These are phyloP conservation scores for Neurospora africana DNA, from an alignment of 495 filamentous ascomycete species.

Conservation along the genomic window DNA sequence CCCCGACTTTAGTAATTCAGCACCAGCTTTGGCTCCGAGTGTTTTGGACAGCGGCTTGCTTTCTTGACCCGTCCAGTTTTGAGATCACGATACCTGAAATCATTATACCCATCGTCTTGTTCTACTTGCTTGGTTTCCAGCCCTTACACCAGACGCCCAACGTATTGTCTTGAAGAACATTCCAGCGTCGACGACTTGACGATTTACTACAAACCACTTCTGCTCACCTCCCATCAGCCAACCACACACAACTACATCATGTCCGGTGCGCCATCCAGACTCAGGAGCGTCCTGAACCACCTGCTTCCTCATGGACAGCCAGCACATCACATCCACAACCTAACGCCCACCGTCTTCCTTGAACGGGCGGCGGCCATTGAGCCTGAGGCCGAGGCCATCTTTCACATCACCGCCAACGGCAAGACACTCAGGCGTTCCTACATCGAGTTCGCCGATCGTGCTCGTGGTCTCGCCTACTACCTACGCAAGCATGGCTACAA, in stretches of 20 bases:
- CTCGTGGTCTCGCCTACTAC: constrained; percentile 79
- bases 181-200: background rate
- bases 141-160: background rate
- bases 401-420: constrained; percentile 75
- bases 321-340: constrained; percentile 60
- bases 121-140: background rate
- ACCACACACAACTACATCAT: constrained; percentile 14
- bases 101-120: background rate
- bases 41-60: background rate
- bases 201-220: background rate
- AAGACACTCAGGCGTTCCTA: constrained; percentile 64
- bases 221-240: background rate
- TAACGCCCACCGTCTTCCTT: constrained; percentile 85
- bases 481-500: constrained; percentile 58
- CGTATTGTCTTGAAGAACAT: background rate
- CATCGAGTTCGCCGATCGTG: constrained; percentile 69
- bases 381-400: constrained; percentile 77
- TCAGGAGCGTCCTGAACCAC: constrained; percentile 51
- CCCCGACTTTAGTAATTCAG: background rate
- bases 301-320: constrained; percentile 33
- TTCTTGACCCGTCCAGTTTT: background rate
- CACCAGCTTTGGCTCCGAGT: background rate
- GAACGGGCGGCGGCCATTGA: constrained; percentile 83
- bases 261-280: constrained; percentile 38
- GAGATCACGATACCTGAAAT: background rate